Conservation (phyloP, 768 basidiomycete species). For the Rhizopogon salebrosus region DNA sequence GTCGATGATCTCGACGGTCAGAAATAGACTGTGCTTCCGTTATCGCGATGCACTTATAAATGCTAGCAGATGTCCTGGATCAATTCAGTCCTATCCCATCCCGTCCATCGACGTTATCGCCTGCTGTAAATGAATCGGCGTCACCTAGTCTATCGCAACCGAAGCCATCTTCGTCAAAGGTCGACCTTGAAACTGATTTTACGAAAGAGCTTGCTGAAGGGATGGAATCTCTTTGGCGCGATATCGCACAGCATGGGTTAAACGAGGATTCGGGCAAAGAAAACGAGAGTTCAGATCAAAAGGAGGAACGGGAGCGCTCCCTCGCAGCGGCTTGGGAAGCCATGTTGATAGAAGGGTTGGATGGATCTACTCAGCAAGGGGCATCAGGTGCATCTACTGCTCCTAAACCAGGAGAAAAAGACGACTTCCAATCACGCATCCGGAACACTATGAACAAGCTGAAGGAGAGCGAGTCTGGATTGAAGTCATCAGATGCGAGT, state of each 20-base stretch:
- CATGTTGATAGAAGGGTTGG: slow-evolving; percentile 62
- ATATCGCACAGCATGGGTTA: slow-evolving; percentile 12
- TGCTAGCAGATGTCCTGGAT: slow-evolving; percentile 41
- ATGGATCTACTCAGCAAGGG: slow-evolving; percentile 24
- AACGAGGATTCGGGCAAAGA: slow-evolving; percentile 10
- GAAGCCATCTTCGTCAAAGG: neutral
- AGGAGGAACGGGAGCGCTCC: slow-evolving; percentile 28
- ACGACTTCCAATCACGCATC: slow-evolving; percentile 65
- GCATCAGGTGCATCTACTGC: neutral
- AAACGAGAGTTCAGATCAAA: slow-evolving; percentile 1
- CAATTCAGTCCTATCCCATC: slow-evolving; percentile 29
- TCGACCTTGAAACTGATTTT: slow-evolving; percentile 27
- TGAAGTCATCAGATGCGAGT: slow-evolving; percentile 15
- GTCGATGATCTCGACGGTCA: slow-evolving; percentile 40
- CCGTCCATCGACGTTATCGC: slow-evolving; percentile 9
- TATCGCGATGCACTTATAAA: slow-evolving; percentile 8
- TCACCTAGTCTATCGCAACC: slow-evolving; percentile 13
- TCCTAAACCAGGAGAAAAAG: slow-evolving; percentile 13
- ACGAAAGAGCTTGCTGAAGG: slow-evolving; percentile 33
- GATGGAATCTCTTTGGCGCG: slow-evolving; percentile 41
- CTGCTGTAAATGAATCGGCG: slow-evolving; percentile 12
- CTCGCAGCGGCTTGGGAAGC: slow-evolving; percentile 67
- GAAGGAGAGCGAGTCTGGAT: slow-evolving; percentile 54
- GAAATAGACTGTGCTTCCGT: neutral
- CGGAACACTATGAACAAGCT: slow-evolving; percentile 71